Percentiles rank a stretch among this genome's conserved stretches.
phyloP scores from a whole-genome alignment of 192 early-diverging fungal genomes.

The Backusella macrospora region DNA sequence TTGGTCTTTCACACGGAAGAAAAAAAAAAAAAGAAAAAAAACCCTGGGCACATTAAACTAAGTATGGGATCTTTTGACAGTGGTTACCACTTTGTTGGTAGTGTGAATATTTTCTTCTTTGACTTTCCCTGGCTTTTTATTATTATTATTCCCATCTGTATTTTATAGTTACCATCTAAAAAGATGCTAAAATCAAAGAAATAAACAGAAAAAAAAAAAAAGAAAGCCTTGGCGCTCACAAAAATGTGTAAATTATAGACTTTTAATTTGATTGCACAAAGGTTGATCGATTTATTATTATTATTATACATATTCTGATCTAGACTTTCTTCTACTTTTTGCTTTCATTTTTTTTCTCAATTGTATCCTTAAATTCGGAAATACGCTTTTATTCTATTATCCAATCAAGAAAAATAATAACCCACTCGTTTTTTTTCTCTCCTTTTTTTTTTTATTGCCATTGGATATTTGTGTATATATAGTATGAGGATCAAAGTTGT shows the following conservation, averaged over 20 bases:
- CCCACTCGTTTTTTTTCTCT: neutral
- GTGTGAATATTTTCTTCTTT: neutral
- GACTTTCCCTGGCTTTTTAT: no score
- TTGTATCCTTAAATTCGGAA: neutral
- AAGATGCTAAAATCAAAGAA: no score
- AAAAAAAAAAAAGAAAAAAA: neutral
- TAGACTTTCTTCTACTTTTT: neutral
- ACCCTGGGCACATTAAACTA: neutral
- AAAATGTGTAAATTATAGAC: neutral
- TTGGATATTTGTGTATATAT: neutral
- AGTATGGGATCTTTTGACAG: neutral
- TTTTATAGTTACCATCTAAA: neutral
- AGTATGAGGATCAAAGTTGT: neutral
- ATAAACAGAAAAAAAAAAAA: neutral
- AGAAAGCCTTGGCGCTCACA: neutral
- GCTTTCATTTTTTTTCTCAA: neutral
- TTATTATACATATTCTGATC: neutral
- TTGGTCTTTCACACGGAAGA: neutral
- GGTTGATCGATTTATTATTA: neutral
- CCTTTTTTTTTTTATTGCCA: neutral
- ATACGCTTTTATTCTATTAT: no score
- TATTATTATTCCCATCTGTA: neutral
- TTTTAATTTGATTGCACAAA: neutral
- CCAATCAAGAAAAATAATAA: no score
- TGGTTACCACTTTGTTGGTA: neutral